Evolutionary conservation across 139 green algal species (phyloP).

Genomic region (Monoraphidium neglectum): DNA sequence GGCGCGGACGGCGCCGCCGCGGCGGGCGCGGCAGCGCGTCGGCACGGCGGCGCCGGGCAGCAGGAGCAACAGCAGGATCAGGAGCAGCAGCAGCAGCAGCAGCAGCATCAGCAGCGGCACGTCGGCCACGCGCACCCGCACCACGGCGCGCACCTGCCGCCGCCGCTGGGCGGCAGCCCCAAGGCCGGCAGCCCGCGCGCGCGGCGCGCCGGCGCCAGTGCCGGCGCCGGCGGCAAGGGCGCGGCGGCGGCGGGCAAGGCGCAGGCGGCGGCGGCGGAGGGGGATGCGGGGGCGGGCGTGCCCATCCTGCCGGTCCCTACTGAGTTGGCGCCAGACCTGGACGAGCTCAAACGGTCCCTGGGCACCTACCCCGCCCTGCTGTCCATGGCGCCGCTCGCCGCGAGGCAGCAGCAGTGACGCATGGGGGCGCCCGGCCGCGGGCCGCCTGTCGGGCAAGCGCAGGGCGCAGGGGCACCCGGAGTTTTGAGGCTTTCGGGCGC

Average conservation of each 20-base stretch:
- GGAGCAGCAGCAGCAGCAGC: constrained; percentile 13
- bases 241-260: not conserved
- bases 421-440: no score
- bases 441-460: no score
- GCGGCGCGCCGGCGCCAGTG: no score
- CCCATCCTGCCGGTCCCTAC: not conserved
- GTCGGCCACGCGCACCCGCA: not conserved
- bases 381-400: no score
- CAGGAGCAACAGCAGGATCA: not conserved
- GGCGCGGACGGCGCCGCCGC: no score
- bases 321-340: not conserved
- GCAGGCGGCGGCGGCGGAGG: not conserved
- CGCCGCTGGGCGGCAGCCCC: not conserved
- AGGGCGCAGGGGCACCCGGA: no score
- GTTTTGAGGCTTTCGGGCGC: no score
- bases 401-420: no score
- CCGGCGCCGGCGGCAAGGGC: no score
- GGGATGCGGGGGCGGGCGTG: not conserved
- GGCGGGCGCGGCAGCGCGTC: not conserved
- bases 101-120: not conserved
- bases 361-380: no score
- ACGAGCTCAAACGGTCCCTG: no score
- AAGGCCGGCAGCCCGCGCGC: not conserved
- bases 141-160: not conserved
- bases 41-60: not conserved